These are phyloP conservation scores for Cinchona pubescens DNA, from an alignment of 257 asterid species.

Conservation along the genomic window DNA sequence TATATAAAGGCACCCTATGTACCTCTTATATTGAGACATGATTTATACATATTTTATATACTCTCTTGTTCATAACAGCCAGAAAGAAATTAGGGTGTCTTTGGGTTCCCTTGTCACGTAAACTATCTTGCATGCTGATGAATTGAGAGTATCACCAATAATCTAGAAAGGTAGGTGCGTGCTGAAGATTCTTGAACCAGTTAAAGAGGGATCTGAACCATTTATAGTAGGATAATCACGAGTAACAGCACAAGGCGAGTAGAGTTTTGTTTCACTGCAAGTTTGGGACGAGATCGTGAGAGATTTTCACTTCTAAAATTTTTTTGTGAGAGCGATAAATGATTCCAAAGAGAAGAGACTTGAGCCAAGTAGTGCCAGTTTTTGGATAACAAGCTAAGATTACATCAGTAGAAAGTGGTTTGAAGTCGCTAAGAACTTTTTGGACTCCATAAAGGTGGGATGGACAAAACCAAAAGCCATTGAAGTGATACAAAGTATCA, in stretches of 20 bases:
- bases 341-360: slow-evolving; percentile 47
- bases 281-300: slow-evolving; percentile 51
- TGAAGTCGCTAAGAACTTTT: slow-evolving; percentile 27
- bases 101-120: slow-evolving; percentile 50
- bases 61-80: too few relatives aligned
- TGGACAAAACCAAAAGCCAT: slow-evolving; percentile 43
- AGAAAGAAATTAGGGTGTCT: slow-evolving; percentile 44
- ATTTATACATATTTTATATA: too few relatives aligned
- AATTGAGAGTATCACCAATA: slow-evolving; percentile 13
- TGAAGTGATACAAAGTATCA: slow-evolving; percentile 29
- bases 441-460: slow-evolving; percentile 35
- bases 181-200: slow-evolving; percentile 23
- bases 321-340: slow-evolving; percentile 17
- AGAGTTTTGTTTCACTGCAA: slow-evolving; percentile 40
- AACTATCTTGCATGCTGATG: slow-evolving; percentile 38
- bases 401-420: slow-evolving; percentile 38
- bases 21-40: too few relatives aligned
- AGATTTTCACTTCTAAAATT: slow-evolving; percentile 24
- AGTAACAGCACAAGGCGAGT: not conserved
- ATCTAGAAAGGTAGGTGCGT: slow-evolving; percentile 48
- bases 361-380: slow-evolving; percentile 65
- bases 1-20: too few relatives aligned
- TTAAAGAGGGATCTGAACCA: not conserved
- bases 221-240: not conserved
- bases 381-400: slow-evolving; percentile 54